These are phyloP conservation scores for Dendrostoma leiphaemia DNA, from an alignment of 2,329 filamentous ascomycete genomes.

Conservation along the genomic window DNA sequence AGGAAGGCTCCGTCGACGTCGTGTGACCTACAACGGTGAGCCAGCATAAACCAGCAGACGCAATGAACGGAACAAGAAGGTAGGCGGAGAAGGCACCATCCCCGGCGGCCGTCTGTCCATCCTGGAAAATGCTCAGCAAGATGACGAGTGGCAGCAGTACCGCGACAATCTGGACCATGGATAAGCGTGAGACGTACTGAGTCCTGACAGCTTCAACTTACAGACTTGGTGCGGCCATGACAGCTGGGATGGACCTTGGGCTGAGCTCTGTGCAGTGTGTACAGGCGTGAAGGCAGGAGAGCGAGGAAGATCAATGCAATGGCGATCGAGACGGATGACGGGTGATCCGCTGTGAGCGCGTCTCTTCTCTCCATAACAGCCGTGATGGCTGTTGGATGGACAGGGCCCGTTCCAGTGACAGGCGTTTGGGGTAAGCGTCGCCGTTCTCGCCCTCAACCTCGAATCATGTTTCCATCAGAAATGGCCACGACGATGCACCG, in stretches of 20 bases:
- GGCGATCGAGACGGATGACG: not conserved
- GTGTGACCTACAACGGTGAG: slow-evolving; percentile 11
- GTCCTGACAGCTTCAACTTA: not conserved
- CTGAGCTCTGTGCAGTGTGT: not conserved
- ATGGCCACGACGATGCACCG: no score
- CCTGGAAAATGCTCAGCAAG: not conserved
- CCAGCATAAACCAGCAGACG: slow-evolving; percentile 10
- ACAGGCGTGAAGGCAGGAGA: not conserved
- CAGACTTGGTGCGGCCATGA: slow-evolving; percentile 2
- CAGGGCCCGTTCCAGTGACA: no score
- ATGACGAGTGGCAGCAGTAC: not conserved
- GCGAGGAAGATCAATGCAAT: slow-evolving; percentile 2
- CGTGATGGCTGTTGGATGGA: no score
- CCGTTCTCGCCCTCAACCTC: no score
- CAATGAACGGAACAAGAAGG: not conserved
- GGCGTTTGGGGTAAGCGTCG: no score
- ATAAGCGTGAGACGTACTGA: not conserved
- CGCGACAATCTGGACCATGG: not conserved
- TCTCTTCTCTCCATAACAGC: no score
- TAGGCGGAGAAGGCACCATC: not conserved
- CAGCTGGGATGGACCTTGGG: slow-evolving; percentile 6
- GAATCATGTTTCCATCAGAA: no score
- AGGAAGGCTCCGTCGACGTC: not conserved
- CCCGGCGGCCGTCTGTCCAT: not conserved
- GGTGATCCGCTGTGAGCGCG: no score